These are phyloP conservation scores for Solanum ossicruentum DNA, from an alignment of 257 asterid species.

Conservation along the genomic window DNA sequence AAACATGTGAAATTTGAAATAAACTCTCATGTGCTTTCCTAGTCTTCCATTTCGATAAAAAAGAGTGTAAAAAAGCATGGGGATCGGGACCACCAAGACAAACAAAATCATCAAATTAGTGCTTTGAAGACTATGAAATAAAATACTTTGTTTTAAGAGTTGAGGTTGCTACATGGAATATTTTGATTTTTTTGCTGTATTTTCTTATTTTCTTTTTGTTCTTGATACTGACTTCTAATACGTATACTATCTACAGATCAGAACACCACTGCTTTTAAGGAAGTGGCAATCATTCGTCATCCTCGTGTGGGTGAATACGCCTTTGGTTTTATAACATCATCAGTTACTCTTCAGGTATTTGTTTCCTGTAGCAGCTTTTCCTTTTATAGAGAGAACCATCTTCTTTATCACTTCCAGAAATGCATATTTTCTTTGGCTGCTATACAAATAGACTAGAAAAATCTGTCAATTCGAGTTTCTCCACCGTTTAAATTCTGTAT, in stretches of 20 bases:
- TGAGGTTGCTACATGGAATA: neutral
- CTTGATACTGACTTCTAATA: conserved; percentile 5
- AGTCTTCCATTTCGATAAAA: neutral
- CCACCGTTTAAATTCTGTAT: neutral
- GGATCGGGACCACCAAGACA: neutral
- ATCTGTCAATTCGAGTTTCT: neutral
- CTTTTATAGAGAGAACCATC: neutral
- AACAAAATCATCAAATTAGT: neutral
- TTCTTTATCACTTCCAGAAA: neutral
- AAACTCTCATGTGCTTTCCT: neutral
- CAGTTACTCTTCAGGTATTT: conserved; percentile 78
- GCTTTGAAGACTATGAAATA: neutral
- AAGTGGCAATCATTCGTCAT: conserved; percentile 78
- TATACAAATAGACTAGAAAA: neutral
- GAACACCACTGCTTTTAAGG: conserved; percentile 80
- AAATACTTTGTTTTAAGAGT: neutral
- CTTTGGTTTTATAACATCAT: conserved; percentile 85
- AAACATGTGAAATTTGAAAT: neutral
- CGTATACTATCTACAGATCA: conserved; percentile 39
- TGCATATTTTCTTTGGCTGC: neutral
- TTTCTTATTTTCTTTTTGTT: neutral
- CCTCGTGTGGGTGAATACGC: conserved; percentile 97
- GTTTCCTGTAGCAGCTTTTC: neutral
- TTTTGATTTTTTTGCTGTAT: neutral
- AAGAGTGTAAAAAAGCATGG: neutral